Conservation (phyloP, 176 grass and related monocot genomes). For the Hsuehochloa calcarea region DNA sequence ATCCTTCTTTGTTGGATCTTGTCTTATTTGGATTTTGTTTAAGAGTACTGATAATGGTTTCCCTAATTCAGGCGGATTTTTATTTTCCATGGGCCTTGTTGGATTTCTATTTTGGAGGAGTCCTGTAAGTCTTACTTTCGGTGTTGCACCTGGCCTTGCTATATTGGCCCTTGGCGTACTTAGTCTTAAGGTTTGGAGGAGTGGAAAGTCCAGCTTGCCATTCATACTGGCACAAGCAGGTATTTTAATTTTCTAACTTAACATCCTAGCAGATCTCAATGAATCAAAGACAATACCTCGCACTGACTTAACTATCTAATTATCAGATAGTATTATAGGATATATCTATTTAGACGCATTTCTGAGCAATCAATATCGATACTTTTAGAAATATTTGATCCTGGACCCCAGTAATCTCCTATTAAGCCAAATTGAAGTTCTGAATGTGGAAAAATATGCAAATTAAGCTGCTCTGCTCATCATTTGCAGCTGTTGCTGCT, state of each 20-base stretch:
- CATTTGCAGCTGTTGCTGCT: conserved; percentile 71
- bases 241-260: conserved; percentile 32
- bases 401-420: not conserved
- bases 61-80: conserved; percentile 56
- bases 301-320: not conserved
- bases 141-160: conserved; percentile 72
- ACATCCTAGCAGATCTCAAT: not conserved
- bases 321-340: not conserved
- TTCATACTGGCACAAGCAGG: conserved; percentile 92
- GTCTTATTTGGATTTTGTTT: not conserved
- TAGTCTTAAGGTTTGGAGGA: conserved; percentile 91
- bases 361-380: not conserved
- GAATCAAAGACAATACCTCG: not conserved
- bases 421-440: not conserved
- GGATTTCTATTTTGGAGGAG: conserved; percentile 86
- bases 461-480: conserved; percentile 25
- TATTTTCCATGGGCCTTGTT: conserved; percentile 70
- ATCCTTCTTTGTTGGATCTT: conserved; percentile 7
- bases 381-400: not conserved
- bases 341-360: not conserved
- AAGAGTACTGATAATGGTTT: conserved; percentile 8
- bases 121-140: conserved; percentile 56
- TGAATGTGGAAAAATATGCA: not conserved
- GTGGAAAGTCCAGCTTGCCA: conserved; percentile 73
- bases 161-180: conserved; percentile 65